Evolutionary conservation across 768 basidiomycete genomes (phyloP).

Genomic region (Amanita pallidorosea): DNA sequence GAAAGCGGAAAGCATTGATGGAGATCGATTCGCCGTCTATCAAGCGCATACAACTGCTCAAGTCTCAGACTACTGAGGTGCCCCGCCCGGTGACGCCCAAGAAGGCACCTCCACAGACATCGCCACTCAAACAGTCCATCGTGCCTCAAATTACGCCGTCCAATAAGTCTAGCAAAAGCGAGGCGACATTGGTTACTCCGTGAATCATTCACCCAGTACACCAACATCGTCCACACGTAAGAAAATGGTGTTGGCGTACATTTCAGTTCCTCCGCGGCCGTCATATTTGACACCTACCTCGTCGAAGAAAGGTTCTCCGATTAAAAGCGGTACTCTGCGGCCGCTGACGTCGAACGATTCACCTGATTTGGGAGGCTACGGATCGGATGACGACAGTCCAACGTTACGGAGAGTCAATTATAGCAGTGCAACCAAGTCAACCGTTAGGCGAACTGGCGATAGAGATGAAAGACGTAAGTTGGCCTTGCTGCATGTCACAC

Average conservation of each 20-base stretch:
- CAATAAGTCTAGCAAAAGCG: not conserved
- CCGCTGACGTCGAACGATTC: slow-evolving; percentile 23
- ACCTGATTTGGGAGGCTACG: slow-evolving; percentile 46
- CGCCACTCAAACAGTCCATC: slow-evolving; percentile 4
- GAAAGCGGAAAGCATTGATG: slow-evolving; percentile 58
- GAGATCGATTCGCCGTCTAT: slow-evolving; percentile 49
- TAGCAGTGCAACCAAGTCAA: slow-evolving; percentile 35
- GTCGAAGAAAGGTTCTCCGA: slow-evolving; percentile 16
- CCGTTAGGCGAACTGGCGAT: slow-evolving; percentile 52
- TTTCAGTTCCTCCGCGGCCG: slow-evolving; percentile 27
- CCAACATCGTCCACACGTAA: not conserved
- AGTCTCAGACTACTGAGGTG: slow-evolving; percentile 9
- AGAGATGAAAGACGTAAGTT: slow-evolving; percentile 63
- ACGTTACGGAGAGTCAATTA: slow-evolving; percentile 15
- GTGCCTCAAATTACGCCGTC: not conserved
- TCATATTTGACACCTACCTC: slow-evolving; percentile 33
- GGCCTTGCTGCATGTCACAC: not conserved
- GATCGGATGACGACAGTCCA: slow-evolving; percentile 37
- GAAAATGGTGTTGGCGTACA: slow-evolving; percentile 23
- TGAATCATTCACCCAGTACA: not conserved
- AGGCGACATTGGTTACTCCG: not conserved
- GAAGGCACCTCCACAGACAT: not conserved
- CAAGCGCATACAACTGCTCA: slow-evolving; percentile 41
- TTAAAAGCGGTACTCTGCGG: slow-evolving; percentile 11
- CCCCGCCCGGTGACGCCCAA: slow-evolving; percentile 9